These are phyloP conservation scores for Stachybotrys echinatus DNA, from an alignment of 2,329 filamentous ascomycete species.

Conservation along the genomic window DNA sequence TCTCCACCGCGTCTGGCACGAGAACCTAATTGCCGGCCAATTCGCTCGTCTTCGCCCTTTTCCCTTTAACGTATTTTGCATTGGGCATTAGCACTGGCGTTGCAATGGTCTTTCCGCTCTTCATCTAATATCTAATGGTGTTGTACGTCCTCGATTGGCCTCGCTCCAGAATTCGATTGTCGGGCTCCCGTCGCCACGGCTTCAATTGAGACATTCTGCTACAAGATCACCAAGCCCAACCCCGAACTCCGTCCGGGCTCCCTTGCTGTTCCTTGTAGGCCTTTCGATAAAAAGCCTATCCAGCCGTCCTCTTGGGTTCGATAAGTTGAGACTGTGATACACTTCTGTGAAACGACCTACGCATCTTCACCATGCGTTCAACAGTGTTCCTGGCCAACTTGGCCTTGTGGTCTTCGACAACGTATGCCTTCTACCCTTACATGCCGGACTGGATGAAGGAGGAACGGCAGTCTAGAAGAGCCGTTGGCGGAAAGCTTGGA, in stretches of 20 bases:
- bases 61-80: conserved; percentile 3
- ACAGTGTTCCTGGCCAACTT: conserved; percentile 35
- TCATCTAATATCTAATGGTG: conserved; percentile 9
- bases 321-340: background rate
- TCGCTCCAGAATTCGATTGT: background rate
- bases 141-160: conserved; percentile 1
- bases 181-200: background rate
- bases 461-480: conserved; percentile 17
- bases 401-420: conserved; percentile 39
- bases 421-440: conserved; percentile 44
- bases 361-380: conserved; percentile 32
- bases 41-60: background rate
- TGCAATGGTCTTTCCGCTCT: conserved; percentile 6
- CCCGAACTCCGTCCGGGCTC: background rate
- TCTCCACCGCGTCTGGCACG: too few species aligned
- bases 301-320: background rate
- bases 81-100: background rate
- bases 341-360: background rate
- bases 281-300: background rate
- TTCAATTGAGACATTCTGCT: conserved; percentile 1
- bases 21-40: background rate
- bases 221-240: background rate
- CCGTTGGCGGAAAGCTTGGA: conserved; percentile 7
- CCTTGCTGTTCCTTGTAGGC: background rate
- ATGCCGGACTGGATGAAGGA: conserved; percentile 29